Base-by-base conservation (phyloP, 371 early-diverging fungal species). In the Gilbertella persicaria region DNA sequence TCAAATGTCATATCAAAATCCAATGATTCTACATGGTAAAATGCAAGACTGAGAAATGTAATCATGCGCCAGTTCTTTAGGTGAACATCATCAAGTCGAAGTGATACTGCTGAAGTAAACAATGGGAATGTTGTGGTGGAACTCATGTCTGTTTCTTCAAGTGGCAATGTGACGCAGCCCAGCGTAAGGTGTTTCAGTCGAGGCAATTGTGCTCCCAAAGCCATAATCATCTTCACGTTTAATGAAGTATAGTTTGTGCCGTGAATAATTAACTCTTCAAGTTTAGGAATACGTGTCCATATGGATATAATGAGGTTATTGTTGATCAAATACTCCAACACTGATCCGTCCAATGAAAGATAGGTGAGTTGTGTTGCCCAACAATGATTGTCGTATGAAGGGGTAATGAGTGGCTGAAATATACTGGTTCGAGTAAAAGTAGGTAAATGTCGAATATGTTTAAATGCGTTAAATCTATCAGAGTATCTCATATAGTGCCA, bases 1-100 rank as follows among this genome's bases (percentile, higher is more conserved):
- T 64, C 64, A 50, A 64, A 64, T 23, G 59, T 64, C 42, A 64
- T 40, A 35, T 64, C 55, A 30, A 64, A 58, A 50, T 64, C 64
- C 19, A 64, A 33, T 37, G 40, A 37, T 19, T 64, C 45, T 3
- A 64, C 49, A 28, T 55, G 59, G 35, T 58, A 64, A 42, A 64
- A 64, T 12, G 64, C 64, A 13, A 64, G 40, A 39, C 55, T 64
- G 16, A 64, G 29, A 23, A 64, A 54, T 0, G 59, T 64, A 16
- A 64, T 41, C 54, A 58, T 53, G 5, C 55, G 47, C 64, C 64
- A 64, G 16, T 54, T 54, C 16, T 42, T 51, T 0, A 64, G 20
- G 37, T 64, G 59, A 4, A 64, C 64, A 42, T 64, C 64, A 4
- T 58, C 50, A 19, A 64, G 19, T 1, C 45, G 54, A 17, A 64